Evolutionary conservation across 2,329 filamentous ascomycete species (phyloP).

Genomic region (Calycina herbarum): DNA sequence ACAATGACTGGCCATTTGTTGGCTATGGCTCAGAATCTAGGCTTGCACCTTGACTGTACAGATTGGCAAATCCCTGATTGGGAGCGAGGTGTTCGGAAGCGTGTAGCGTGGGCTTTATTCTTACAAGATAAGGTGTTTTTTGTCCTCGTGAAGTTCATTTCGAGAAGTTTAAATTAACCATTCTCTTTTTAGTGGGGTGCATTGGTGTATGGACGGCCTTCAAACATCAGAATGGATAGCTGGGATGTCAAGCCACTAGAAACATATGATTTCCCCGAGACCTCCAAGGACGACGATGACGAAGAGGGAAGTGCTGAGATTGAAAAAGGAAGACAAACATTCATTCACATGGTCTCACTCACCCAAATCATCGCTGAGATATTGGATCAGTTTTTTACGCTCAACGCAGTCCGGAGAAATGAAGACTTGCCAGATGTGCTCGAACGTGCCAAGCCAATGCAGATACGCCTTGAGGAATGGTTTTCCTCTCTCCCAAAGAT

Average conservation of each 20-base stretch:
- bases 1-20: neutral
- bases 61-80: neutral
- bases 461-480: neutral
- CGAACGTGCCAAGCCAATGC: neutral
- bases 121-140: slow-evolving; percentile 1
- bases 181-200: neutral
- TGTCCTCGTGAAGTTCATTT: neutral
- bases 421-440: neutral
- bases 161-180: neutral
- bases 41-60: neutral
- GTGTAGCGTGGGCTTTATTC: neutral
- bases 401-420: neutral
- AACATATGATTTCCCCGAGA: neutral
- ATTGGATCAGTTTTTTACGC: neutral
- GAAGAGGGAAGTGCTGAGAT: neutral
- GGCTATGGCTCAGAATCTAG: neutral
- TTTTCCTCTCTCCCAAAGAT: neutral
- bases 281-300: neutral
- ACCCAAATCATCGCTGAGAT: neutral
- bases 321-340: neutral
- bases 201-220: neutral
- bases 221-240: neutral
- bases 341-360: neutral
- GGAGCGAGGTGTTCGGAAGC: neutral
- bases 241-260: neutral